Conservation (phyloP, 306 rosid genomes). For the Psophocarpus tetragonolobus region DNA sequence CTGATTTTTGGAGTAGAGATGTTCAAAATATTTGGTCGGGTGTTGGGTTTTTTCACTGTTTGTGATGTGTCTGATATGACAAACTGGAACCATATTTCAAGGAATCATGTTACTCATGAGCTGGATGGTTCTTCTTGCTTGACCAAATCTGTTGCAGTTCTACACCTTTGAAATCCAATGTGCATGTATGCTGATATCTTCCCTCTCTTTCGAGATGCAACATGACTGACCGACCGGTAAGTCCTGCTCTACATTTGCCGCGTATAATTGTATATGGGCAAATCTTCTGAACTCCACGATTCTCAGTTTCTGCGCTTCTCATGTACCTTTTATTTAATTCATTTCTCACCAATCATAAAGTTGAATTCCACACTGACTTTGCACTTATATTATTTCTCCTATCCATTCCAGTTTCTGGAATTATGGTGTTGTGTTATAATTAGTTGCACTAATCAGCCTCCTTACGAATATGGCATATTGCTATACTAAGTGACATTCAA, state of each 20-base stretch:
- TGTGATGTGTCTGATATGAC: slow-evolving; percentile 70
- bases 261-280: slow-evolving; percentile 46
- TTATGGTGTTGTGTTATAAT: slow-evolving; percentile 27
- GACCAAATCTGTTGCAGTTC: slow-evolving; percentile 85
- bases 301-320: slow-evolving; percentile 43
- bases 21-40: slow-evolving; percentile 99
- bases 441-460: slow-evolving; percentile 15
- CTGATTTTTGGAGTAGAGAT: slow-evolving; percentile 90
- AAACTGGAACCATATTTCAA: slow-evolving; percentile 88
- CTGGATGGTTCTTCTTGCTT: slow-evolving; percentile 93
- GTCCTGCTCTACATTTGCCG: slow-evolving; percentile 39
- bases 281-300: slow-evolving; percentile 35
- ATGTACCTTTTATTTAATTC: slow-evolving; percentile 54
- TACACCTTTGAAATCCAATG: slow-evolving; percentile 62
- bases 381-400: slow-evolving; percentile 34
- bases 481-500: not conserved
- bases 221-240: slow-evolving; percentile 21
- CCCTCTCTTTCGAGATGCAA: slow-evolving; percentile 30
- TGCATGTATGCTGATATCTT: slow-evolving; percentile 26
- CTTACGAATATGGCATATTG: slow-evolving; percentile 13
- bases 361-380: slow-evolving; percentile 40
- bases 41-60: slow-evolving; percentile 84
- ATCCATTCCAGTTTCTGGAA: slow-evolving; percentile 28
- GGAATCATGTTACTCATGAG: slow-evolving; percentile 76
- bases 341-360: slow-evolving; percentile 54